A percentile compares a stretch with the other conserved stretches of the same genome.
These are phyloP conservation scores for Aspergillus sp. DNA, from an alignment of 2,329 filamentous ascomycete species.

Conservation along the genomic window DNA sequence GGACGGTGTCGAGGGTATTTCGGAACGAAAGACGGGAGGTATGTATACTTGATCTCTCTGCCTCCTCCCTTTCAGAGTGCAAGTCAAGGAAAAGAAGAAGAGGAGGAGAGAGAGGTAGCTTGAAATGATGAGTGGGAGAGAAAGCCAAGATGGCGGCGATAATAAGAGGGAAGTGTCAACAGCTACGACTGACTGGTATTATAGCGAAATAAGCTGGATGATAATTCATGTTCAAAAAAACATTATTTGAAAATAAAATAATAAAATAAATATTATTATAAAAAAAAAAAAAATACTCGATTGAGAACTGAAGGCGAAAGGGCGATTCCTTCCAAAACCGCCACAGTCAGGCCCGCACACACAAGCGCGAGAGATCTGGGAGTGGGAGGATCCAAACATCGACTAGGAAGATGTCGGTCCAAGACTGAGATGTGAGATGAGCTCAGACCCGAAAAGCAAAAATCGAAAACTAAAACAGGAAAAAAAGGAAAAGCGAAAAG, in stretches of 20 bases:
- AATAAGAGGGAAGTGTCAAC: conserved; percentile 18
- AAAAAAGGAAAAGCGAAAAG: conserved; percentile 3
- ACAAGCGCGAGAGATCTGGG: conserved; percentile 10
- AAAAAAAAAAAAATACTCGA: conserved; percentile 12
- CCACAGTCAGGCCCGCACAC: conserved; percentile 25
- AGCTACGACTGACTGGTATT: conserved; percentile 4
- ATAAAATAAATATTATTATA: conserved; percentile 12
- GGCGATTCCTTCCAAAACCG: conserved; percentile 17
- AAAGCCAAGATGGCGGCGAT: conserved; percentile 17
- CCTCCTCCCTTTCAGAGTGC: conserved; percentile 15
- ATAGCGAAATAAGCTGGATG: neutral
- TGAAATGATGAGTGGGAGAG: conserved; percentile 9
- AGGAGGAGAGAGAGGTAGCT: conserved; percentile 13
- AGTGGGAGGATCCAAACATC: conserved; percentile 18
- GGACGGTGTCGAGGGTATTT: neutral
- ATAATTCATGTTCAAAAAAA: conserved; percentile 1
- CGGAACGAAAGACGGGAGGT: neutral
- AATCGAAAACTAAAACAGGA: conserved; percentile 9
- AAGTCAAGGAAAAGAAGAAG: conserved; percentile 15
- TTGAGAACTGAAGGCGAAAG: conserved; percentile 3
- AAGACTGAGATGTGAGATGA: conserved; percentile 20
- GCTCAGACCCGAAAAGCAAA: conserved; percentile 17
- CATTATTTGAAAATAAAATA: conserved; percentile 12
- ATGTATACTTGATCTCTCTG: neutral
- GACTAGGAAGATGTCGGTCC: conserved; percentile 16